phyloP scores from a whole-genome alignment of 2,329 filamentous ascomycete species.

The Pseudogymnoascus sp. region DNA sequence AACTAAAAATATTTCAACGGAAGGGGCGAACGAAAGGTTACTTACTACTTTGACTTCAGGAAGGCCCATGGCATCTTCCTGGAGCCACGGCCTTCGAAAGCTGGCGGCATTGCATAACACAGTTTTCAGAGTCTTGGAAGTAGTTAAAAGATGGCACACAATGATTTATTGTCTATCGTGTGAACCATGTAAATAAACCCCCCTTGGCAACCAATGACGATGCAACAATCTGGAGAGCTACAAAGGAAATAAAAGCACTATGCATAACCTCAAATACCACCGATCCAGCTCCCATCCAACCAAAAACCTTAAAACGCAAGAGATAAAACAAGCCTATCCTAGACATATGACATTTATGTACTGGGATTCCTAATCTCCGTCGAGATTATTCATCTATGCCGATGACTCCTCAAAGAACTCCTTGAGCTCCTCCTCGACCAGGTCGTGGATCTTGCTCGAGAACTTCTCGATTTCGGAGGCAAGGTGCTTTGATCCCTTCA shows the following conservation, averaged over 20 bases:
- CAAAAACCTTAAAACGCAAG: conserved; percentile 21
- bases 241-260: conserved; percentile 21
- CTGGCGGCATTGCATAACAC: not conserved
- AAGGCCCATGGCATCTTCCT: not conserved
- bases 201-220: not conserved
- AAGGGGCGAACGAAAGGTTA: not conserved
- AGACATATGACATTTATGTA: conserved; percentile 7
- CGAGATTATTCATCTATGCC: conserved; percentile 20
- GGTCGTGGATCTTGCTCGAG: conserved; percentile 53
- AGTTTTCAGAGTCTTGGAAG: not conserved
- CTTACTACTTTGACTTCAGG: not conserved
- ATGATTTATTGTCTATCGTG: conserved; percentile 7
- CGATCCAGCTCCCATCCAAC: conserved; percentile 24
- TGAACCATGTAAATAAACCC: not conserved
- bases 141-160: not conserved
- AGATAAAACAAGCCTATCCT: conserved; percentile 5
- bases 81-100: not conserved
- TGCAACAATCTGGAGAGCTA: conserved; percentile 3
- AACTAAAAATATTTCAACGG: not conserved
- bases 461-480: conserved; percentile 52
- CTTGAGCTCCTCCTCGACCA: conserved; percentile 54
- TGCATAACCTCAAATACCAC: conserved; percentile 22
- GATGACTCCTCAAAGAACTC: conserved; percentile 46
- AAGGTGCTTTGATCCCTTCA: conserved; percentile 45
- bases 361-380: not conserved